Evolutionary conservation across 331 rosid species (phyloP).

Genomic region (Rosa hybrid): DNA sequence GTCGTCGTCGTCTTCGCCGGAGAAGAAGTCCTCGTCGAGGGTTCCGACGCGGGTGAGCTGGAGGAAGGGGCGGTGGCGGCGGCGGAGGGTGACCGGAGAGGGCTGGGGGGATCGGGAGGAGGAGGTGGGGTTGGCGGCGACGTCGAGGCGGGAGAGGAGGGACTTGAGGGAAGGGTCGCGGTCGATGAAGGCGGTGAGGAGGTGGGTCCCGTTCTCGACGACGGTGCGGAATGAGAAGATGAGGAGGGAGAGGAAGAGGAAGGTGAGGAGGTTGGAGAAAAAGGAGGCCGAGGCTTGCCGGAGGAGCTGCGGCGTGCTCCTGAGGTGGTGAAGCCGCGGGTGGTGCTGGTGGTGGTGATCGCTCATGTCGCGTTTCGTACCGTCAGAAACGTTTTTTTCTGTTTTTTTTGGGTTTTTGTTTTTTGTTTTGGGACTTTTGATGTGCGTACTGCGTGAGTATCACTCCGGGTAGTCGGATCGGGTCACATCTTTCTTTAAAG

Average conservation of each 20-base stretch:
- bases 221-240: slow-evolving; percentile 71
- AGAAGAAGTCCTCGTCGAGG: slow-evolving; percentile 89
- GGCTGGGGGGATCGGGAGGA: slow-evolving; percentile 30
- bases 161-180: slow-evolving; percentile 82
- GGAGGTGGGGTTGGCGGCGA: slow-evolving; percentile 26
- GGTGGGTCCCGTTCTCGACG: slow-evolving; percentile 71
- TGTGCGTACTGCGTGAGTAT: too few species aligned
- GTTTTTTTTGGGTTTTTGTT: neutral
- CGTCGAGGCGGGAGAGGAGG: slow-evolving; percentile 83
- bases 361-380: slow-evolving; percentile 66
- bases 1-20: slow-evolving; percentile 75
- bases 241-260: slow-evolving; percentile 73
- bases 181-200: slow-evolving; percentile 80
- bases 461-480: too few species aligned
- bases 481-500: too few species aligned
- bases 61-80: slow-evolving; percentile 71
- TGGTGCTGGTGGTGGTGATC: slow-evolving; percentile 31
- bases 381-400: neutral
- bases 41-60: slow-evolving; percentile 92
- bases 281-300: slow-evolving; percentile 50
- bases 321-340: slow-evolving; percentile 64
- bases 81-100: slow-evolving; percentile 37
- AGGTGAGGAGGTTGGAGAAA: slow-evolving; percentile 53
- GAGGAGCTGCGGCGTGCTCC: slow-evolving; percentile 57
- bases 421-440: too few species aligned